A percentile compares a stretch with the other conserved stretches of the same genome.
Evolutionary conservation across 1,284 basidiomycete species (phyloP).

Genomic region (Apiotrichum montevideense): DNA sequence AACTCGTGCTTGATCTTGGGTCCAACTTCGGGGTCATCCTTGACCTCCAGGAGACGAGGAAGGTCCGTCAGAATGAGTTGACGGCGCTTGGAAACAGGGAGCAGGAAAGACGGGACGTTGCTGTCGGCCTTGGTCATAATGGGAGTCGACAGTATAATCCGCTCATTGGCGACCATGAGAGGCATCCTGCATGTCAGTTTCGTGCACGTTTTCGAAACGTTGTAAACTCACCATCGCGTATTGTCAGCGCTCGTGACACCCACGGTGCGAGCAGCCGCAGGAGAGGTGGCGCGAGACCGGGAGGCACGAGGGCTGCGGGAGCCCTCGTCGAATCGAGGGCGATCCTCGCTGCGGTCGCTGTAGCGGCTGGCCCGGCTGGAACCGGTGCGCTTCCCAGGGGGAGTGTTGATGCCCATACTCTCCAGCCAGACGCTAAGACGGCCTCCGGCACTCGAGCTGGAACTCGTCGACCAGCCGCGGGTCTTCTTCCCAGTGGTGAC

Average conservation of each 20-base stretch:
- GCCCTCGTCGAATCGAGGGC: neutral
- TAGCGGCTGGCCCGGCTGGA: constrained; percentile 11
- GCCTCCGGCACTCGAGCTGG: constrained; percentile 26
- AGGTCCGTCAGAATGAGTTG: constrained; percentile 52
- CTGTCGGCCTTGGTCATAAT: constrained; percentile 42
- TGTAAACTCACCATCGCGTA: constrained; percentile 21
- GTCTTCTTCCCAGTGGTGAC: constrained; percentile 1
- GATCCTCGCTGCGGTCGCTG: constrained; percentile 11
- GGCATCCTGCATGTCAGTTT: constrained; percentile 6
- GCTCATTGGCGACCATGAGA: constrained; percentile 43
- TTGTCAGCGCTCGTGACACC: constrained; percentile 12
- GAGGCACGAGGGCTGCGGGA: constrained; percentile 2
- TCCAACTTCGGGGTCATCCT: constrained; percentile 39
- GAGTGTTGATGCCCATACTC: constrained; percentile 29
- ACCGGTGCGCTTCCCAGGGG: neutral
- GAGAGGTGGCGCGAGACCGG: constrained; percentile 3
- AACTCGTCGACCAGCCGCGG: constrained; percentile 27
- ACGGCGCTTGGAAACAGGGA: constrained; percentile 45
- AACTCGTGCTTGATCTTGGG: constrained; percentile 19
- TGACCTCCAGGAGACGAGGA: constrained; percentile 52
- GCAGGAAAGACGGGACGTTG: constrained; percentile 36
- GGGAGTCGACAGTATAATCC: constrained; percentile 41
- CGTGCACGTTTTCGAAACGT: too few relatives aligned
- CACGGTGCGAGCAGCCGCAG: neutral
- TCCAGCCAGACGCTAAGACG: constrained; percentile 33